phyloP scores from a whole-genome alignment of 1,284 basidiomycete species.

The Sanghuangporus baumii region DNA sequence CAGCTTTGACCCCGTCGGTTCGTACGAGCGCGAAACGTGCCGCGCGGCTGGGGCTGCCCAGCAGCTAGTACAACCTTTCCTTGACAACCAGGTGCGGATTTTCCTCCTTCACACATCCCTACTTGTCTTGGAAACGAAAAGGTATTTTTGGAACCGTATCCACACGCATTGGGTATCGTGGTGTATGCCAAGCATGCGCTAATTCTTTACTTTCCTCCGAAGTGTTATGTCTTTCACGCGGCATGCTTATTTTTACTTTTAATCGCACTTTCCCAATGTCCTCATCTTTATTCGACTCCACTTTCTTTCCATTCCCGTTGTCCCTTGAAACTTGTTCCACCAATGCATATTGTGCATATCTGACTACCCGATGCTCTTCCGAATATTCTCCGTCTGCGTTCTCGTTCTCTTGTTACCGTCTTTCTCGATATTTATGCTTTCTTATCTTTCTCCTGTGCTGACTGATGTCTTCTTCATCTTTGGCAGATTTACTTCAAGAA shows the following conservation, averaged over 20 bases:
- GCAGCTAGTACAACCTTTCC: slow-evolving; percentile 87
- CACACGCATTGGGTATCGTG: neutral
- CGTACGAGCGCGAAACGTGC: slow-evolving; percentile 92
- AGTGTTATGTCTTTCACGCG: neutral
- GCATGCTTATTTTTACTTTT: neutral
- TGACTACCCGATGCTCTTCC: slow-evolving; percentile 7
- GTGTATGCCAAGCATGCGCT: neutral
- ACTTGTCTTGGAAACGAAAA: neutral
- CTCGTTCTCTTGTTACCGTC: neutral
- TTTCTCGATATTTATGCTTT: neutral
- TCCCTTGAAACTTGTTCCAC: neutral
- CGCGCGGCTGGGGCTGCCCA: slow-evolving; percentile 91
- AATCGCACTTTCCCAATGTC: neutral
- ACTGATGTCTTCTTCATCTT: slow-evolving; percentile 1
- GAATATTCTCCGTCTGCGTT: neutral
- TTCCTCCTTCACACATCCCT: slow-evolving; percentile 14
- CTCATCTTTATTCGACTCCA: neutral
- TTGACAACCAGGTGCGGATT: slow-evolving; percentile 85
- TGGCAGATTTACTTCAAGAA: slow-evolving; percentile 95
- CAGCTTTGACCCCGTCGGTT: slow-evolving; percentile 94
- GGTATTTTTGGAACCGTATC: neutral
- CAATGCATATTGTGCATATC: neutral
- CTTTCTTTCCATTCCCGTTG: neutral
- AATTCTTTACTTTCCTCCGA: neutral
- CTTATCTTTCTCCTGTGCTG: neutral